Base-by-base conservation (phyloP, 169 alveolate species). In the Plasmodium chabaudi region DNA sequence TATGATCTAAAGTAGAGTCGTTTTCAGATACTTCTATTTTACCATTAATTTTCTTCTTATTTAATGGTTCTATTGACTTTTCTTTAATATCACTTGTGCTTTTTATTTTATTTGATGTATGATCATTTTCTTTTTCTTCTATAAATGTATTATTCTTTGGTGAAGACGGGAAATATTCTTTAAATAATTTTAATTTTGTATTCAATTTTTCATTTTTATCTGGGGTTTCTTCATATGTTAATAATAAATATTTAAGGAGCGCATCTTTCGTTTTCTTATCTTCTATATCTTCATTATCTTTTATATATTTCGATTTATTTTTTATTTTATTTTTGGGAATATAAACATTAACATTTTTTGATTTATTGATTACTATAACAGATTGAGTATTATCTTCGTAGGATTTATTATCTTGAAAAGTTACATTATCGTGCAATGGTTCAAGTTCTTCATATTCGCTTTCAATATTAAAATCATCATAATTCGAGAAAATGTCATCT, bases 331-430 rank as follows among this genome's bases (percentile, higher is more conserved):
- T 3, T 42, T 77, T 25, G 23, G 88, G 88, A 6, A 77, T 42
- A 19, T 63, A 9, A n/a, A 77, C 23, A 19, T 63, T 77, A 49
- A 77, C 88, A 64, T 77, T 64, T 63, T 77, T 77, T 1, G 88
- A 77, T 44, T 47, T 77, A 69, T 77, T 77, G 51, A 77, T 63
- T 12, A 63, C 68, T 13, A 55, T 25, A 15, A 77, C 53, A 21
- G 69, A 47, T 77, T 77, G 88, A 1, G 88, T 9, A 3, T 63
- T 56, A 47, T 75, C 88, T 5, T 65, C 47, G 10, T 77, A 75
- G 25, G 65, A 51, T 17, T 47, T 44, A 17, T 75, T 77, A 13
- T 65, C 72, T 68, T 77, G 75, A 19, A 64, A 2, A 77, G 63
- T 68, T 6, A 77, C 57, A 56, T 56, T 64, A 15, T 51, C 19